Percentiles rank a stretch among this genome's conserved stretches.
Conservation (phyloP, 352 stramenopile species). For the Paralagenidium karlingii region DNA sequence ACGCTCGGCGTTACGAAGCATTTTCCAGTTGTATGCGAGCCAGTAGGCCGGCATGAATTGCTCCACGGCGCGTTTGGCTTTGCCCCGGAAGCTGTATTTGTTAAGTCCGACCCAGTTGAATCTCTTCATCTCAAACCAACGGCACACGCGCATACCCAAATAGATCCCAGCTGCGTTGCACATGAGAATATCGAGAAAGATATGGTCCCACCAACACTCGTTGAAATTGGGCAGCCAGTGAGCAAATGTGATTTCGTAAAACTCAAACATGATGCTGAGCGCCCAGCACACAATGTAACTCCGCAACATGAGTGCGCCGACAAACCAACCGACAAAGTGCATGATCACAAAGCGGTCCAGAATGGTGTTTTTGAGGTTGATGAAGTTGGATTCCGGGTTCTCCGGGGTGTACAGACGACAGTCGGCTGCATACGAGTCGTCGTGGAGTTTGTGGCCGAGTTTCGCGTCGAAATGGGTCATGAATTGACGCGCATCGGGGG, state of each 20-base stretch:
- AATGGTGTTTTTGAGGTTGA: slow-evolving; percentile 70
- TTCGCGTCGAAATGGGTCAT: slow-evolving; percentile 73
- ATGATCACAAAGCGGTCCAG: slow-evolving; percentile 84
- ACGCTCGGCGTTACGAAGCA: slow-evolving; percentile 84
- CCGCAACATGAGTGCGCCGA: slow-evolving; percentile 75
- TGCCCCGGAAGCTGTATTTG: slow-evolving; percentile 73
- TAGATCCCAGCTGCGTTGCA: slow-evolving; percentile 90
- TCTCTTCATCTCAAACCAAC: slow-evolving; percentile 80
- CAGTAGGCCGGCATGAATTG: slow-evolving; percentile 87
- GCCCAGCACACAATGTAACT: slow-evolving; percentile 77
- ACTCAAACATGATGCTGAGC: slow-evolving; percentile 74
- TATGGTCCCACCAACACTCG: slow-evolving; percentile 93
- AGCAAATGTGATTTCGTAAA: slow-evolving; percentile 82
- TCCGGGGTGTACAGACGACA: slow-evolving; percentile 81
- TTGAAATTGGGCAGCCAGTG: slow-evolving; percentile 91
- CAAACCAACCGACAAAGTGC: slow-evolving; percentile 86
- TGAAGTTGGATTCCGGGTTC: slow-evolving; percentile 62
- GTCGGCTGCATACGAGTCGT: slow-evolving; percentile 73
- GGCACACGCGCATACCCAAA: slow-evolving; percentile 76
- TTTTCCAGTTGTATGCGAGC: slow-evolving; percentile 89
- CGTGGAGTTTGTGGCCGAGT: slow-evolving; percentile 62
- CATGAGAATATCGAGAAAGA: slow-evolving; percentile 90
- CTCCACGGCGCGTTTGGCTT: slow-evolving; percentile 63
- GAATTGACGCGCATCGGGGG: slow-evolving; percentile 65
- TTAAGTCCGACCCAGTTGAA: slow-evolving; percentile 84